These are phyloP conservation scores for Asterophora parasitica DNA, from an alignment of 768 basidiomycete species.

Conservation along the genomic window DNA sequence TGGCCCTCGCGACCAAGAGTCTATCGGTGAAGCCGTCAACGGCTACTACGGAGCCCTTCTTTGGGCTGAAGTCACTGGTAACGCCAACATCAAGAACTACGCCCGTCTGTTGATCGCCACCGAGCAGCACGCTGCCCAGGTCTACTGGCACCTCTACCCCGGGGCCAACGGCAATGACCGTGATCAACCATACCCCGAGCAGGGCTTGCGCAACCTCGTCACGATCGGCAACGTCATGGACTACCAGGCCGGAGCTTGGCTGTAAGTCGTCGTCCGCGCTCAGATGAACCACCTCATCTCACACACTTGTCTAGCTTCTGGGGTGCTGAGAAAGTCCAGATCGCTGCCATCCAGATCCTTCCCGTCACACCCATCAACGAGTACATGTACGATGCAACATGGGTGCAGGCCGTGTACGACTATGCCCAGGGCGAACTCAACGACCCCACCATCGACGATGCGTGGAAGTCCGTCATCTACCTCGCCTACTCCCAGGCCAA, in stretches of 20 bases:
- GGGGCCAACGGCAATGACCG: constrained; percentile 23
- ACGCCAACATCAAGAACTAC: constrained; percentile 27
- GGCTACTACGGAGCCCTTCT: constrained; percentile 32
- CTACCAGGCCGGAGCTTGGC: constrained; percentile 32
- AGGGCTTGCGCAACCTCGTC: constrained; percentile 23
- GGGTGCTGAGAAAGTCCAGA: constrained; percentile 28
- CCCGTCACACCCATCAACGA: constrained; percentile 33
- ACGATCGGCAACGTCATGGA: constrained; percentile 34
- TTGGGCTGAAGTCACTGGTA: constrained; percentile 27
- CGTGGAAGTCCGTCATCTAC: constrained; percentile 32
- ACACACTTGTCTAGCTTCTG: constrained; percentile 21
- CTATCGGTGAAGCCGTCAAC: constrained; percentile 29
- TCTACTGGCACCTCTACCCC: constrained; percentile 34
- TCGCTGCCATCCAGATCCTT: constrained; percentile 32
- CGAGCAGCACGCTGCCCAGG: constrained; percentile 29
- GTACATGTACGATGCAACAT: constrained; percentile 27
- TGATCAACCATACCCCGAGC: constrained; percentile 32
- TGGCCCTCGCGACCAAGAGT: constrained; percentile 30
- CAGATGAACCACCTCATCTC: not conserved
- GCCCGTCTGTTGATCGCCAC: constrained; percentile 29
- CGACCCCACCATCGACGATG: constrained; percentile 23
- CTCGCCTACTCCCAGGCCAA: constrained; percentile 27
- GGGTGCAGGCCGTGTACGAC: constrained; percentile 24
- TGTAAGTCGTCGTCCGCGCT: constrained; percentile 19
- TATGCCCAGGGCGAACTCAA: constrained; percentile 25